phyloP scores from a whole-genome alignment of 2,329 filamentous ascomycete species.

The Pseudocercospora ulei region DNA sequence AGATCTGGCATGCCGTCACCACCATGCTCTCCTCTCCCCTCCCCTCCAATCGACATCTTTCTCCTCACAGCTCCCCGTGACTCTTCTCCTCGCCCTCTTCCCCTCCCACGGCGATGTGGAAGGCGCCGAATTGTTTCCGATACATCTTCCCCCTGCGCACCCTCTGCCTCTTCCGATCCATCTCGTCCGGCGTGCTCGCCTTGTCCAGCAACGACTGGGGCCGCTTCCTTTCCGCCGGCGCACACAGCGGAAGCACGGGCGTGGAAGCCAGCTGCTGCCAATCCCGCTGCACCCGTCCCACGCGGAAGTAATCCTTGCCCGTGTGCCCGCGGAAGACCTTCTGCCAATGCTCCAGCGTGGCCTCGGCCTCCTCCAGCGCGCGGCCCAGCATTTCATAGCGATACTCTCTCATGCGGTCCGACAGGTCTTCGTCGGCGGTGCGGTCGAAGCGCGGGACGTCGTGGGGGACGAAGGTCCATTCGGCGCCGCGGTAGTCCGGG shows the following conservation, averaged over 20 bases:
- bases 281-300: constrained; percentile 60
- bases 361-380: constrained; percentile 56
- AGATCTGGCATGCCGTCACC: neutral
- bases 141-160: constrained; percentile 10
- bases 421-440: constrained; percentile 22
- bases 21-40: neutral
- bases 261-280: constrained; percentile 51
- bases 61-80: constrained; percentile 3
- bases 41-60: neutral
- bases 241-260: constrained; percentile 38
- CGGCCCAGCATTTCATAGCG: constrained; percentile 54
- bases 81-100: neutral
- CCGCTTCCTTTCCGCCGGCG: constrained; percentile 55
- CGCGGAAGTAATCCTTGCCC: constrained; percentile 68
- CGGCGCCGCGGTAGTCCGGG: constrained; percentile 74
- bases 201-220: constrained; percentile 38
- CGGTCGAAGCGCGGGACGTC: constrained; percentile 37
- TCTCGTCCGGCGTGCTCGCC: constrained; percentile 13
- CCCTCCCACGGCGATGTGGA: neutral
- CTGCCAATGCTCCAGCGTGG: constrained; percentile 69
- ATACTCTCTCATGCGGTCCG: constrained; percentile 26
- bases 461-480: constrained; percentile 68
- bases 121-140: constrained; percentile 2
- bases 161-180: constrained; percentile 11
- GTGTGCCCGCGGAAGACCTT: constrained; percentile 58